Base-by-base conservation (phyloP, 2,329 filamentous ascomycete species). In the Alternaria longipes region DNA sequence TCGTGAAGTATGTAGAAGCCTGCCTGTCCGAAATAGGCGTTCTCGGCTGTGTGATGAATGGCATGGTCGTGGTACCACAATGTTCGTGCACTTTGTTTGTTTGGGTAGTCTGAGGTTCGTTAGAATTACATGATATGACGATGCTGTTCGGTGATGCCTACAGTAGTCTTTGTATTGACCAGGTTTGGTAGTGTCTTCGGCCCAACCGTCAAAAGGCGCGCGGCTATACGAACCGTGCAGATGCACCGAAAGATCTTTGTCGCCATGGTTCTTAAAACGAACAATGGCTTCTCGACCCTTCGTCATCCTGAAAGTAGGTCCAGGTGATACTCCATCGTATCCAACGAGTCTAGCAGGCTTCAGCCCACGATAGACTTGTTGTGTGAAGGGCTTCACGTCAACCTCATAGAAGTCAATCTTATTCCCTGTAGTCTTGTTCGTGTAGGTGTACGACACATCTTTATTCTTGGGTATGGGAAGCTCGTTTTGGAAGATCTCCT, bases 11-110 rank as follows among this genome's bases (percentile, higher is more conserved):
- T 84, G 67, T 88, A 88, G 52, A 84, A 83, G 8, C 86, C 87
- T 18, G 85, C 83, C 72, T 87, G 85, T 8, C 87, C 86, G 49
- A 83, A 84, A 72, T 87, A 87, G 30, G 84, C 85, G 66, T 89
- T 87, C 56, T 84, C 79, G 8, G 85, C 83, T 11, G 86, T 88
- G 55, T 79, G 75, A 30, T 76, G 71, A 34, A 78, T 71, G 6
- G 80, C 79, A 59, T 82, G 81, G 49, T 82, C 81, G 52, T 76
- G 70, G 82, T 88, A 88, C 86, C 86, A 89, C 18, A 88, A 75
- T 1, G 84, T 81, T 22, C 86, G 82, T 2, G 81, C 84, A 44
- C 77, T 79, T 69, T 87, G 83, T 11, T 73, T 75, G 68, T 89
- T 89, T 3, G 86, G 86, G 62, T 87, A 89, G 72, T 87, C 74